Percentiles rank a stretch among this genome's conserved stretches.
Conservation (phyloP, 2,329 filamentous ascomycete genomes). For the Calonectria fujianensis region DNA sequence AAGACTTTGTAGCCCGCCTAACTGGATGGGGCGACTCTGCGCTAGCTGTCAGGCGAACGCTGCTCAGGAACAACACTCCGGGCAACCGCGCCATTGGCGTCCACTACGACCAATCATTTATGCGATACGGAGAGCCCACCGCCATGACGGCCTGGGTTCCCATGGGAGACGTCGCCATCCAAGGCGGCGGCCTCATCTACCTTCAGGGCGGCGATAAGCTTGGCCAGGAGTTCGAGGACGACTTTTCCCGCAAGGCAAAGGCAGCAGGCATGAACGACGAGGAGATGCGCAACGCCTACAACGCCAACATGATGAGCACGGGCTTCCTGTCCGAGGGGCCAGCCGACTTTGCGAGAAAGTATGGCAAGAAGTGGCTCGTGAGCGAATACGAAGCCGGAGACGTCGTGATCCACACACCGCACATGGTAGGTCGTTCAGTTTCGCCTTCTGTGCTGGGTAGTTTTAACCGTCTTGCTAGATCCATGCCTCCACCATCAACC, state of each 20-base stretch:
- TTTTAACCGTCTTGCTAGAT: constrained; percentile 62
- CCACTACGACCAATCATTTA: constrained; percentile 77
- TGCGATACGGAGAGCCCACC: constrained; percentile 73
- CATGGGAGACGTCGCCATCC: constrained; percentile 71
- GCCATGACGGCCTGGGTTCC: constrained; percentile 75
- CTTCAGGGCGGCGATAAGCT: constrained; percentile 66
- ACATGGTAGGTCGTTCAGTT: constrained; percentile 53
- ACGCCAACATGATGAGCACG: constrained; percentile 75
- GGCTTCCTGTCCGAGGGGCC: constrained; percentile 73
- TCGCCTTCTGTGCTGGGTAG: neutral
- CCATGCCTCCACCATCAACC: constrained; percentile 74
- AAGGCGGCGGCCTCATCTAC: constrained; percentile 76
- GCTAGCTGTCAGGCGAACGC: constrained; percentile 63
- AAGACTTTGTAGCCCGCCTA: constrained; percentile 69
- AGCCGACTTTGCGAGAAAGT: constrained; percentile 58
- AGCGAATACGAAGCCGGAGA: constrained; percentile 65
- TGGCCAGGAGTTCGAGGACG: constrained; percentile 69
- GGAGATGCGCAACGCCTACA: constrained; percentile 71
- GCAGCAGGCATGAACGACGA: constrained; percentile 71
- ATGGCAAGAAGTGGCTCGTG: constrained; percentile 61
- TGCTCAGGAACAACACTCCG: constrained; percentile 75
- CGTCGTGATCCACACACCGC: constrained; percentile 63
- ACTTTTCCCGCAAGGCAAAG: constrained; percentile 69
- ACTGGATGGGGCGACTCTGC: constrained; percentile 73
- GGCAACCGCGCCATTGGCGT: constrained; percentile 75